These are phyloP conservation scores for Colletotrichum tofieldiae DNA, from an alignment of 2,329 filamentous ascomycete genomes.

Conservation along the genomic window DNA sequence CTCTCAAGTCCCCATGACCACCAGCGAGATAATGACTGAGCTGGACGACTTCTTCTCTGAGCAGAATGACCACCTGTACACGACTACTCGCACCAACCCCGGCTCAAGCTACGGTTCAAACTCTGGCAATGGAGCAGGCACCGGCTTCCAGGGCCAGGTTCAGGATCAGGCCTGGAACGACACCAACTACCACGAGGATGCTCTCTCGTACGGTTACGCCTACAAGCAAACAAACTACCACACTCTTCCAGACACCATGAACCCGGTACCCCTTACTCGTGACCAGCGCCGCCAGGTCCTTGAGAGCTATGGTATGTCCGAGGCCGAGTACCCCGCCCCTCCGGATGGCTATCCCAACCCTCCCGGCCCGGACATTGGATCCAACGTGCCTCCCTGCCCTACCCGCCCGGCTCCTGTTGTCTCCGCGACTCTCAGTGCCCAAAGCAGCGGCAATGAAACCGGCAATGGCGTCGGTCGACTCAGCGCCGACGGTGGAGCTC, in stretches of 20 bases:
- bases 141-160: not conserved
- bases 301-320: slow-evolving; percentile 19
- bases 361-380: slow-evolving; percentile 17
- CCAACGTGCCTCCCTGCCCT: slow-evolving; percentile 27
- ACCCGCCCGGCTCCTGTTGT: slow-evolving; percentile 16
- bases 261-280: slow-evolving; percentile 24
- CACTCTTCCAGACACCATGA: slow-evolving; percentile 9
- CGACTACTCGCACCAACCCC: not conserved
- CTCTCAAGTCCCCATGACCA: slow-evolving; percentile 1
- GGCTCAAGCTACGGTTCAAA: not conserved
- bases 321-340: slow-evolving; percentile 31
- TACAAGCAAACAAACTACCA: slow-evolving; percentile 24
- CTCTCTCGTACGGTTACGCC: slow-evolving; percentile 33
- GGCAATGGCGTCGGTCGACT: not conserved
- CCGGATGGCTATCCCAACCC: slow-evolving; percentile 29
- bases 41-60: slow-evolving; percentile 37
- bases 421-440: not conserved
- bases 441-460: not conserved
- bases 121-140: not conserved
- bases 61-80: slow-evolving; percentile 26
- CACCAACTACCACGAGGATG: slow-evolving; percentile 27
- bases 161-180: slow-evolving; percentile 31
- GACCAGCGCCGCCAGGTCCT: slow-evolving; percentile 30
- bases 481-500: not conserved
- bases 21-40: slow-evolving; percentile 17